These are phyloP conservation scores for Teratosphaeria nubilosa DNA, from an alignment of 2,329 filamentous ascomycete genomes.

Conservation along the genomic window DNA sequence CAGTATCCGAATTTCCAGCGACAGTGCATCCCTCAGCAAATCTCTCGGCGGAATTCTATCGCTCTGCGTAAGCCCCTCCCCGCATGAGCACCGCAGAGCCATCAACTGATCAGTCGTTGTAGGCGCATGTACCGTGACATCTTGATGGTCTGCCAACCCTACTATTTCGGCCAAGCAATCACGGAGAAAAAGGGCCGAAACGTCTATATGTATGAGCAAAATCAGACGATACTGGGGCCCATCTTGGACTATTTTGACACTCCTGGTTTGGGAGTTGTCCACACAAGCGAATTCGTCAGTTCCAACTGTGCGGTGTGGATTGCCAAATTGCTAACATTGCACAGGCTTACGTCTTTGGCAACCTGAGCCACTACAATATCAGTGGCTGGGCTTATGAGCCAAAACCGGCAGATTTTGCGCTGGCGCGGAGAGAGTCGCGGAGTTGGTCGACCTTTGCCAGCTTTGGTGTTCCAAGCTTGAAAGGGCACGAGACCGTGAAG, in stretches of 20 bases:
- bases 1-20: conserved; percentile 34
- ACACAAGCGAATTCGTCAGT: conserved; percentile 40
- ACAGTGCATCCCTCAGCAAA: conserved; percentile 21
- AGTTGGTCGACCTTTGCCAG: conserved; percentile 41
- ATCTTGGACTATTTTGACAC: conserved; percentile 13
- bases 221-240: conserved; percentile 43
- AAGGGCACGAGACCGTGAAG: conserved; percentile 29
- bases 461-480: conserved; percentile 27
- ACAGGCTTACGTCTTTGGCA: conserved; percentile 39
- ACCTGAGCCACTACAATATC: conserved; percentile 32
- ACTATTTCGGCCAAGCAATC: conserved; percentile 34
- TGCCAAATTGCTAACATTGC: not conserved
- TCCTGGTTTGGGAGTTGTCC: conserved; percentile 37
- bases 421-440: conserved; percentile 32
- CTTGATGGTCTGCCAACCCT: conserved; percentile 40
- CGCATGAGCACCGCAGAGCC: not conserved
- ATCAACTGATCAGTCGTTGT: not conserved
- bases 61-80: conserved; percentile 25
- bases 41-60: conserved; percentile 41
- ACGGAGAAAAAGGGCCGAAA: conserved; percentile 25
- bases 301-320: not conserved
- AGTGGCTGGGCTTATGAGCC: conserved; percentile 25
- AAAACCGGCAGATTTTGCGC: conserved; percentile 30
- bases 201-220: conserved; percentile 44
- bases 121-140: conserved; percentile 42